phyloP scores from a whole-genome alignment of 208 protist genomes.

The Leptomonas seymouri region DNA sequence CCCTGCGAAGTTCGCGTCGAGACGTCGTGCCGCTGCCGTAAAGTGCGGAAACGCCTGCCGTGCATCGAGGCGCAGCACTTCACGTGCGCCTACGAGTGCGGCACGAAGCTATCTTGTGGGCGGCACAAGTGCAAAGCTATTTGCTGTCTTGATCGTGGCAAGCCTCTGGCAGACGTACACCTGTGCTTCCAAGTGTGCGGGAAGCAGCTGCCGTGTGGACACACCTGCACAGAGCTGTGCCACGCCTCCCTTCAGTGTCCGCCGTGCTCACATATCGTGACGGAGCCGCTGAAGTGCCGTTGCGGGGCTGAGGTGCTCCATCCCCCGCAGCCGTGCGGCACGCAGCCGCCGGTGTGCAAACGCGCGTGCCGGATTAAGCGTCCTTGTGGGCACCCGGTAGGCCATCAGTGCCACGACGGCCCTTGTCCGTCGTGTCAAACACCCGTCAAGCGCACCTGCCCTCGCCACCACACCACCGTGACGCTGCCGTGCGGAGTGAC shows the following conservation, averaged over 20 bases:
- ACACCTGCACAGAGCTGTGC: conserved; percentile 69
- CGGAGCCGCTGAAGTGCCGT: conserved; percentile 55
- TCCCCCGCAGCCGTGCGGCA: conserved; percentile 79
- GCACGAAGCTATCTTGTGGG: conserved; percentile 70
- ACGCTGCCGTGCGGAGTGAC: conserved; percentile 36
- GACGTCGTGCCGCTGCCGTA: conserved; percentile 55
- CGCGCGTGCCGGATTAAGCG: conserved; percentile 39
- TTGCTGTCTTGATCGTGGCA: conserved; percentile 63
- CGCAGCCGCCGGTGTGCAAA: conserved; percentile 55
- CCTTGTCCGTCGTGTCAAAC: conserved; percentile 66
- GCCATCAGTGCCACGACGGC: conserved; percentile 78
- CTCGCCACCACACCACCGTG: conserved; percentile 43
- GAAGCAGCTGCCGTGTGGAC: conserved; percentile 74
- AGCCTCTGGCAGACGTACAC: conserved; percentile 44
- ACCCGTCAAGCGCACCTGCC: conserved; percentile 48
- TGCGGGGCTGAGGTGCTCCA: conserved; percentile 56
- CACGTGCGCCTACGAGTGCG: conserved; percentile 61
- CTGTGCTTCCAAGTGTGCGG: conserved; percentile 53
- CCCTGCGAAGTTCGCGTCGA: conserved; percentile 46
- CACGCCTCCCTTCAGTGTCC: conserved; percentile 66
- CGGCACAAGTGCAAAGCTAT: conserved; percentile 63
- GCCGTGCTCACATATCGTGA: conserved; percentile 58
- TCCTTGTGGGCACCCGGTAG: conserved; percentile 51
- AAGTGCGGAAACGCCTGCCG: conserved; percentile 48
- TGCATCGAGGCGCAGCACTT: conserved; percentile 48